These are phyloP conservation scores for Leccinum discolor DNA, from an alignment of 1,284 basidiomycete species.

Conservation along the genomic window DNA sequence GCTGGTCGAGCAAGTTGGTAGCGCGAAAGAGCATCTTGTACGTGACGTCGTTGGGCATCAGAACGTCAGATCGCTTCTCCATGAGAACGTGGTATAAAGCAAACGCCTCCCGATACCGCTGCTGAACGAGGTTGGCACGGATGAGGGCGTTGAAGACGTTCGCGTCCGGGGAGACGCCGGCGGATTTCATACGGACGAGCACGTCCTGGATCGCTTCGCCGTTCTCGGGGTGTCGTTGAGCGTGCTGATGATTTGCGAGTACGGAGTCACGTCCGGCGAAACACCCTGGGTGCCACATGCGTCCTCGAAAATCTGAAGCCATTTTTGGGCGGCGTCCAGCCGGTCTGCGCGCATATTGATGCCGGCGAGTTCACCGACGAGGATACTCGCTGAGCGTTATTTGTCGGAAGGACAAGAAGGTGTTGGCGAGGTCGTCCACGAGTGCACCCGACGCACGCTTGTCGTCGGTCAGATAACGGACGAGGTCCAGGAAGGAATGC, in stretches of 20 bases:
- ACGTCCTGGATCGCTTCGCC: slow-evolving; percentile 35
- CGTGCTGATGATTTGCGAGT: slow-evolving; percentile 40
- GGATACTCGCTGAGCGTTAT: slow-evolving; percentile 34
- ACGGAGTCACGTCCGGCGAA: slow-evolving; percentile 27
- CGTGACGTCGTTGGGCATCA: slow-evolving; percentile 44
- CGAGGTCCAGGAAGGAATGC: slow-evolving; percentile 42
- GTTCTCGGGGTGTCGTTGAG: slow-evolving; percentile 29
- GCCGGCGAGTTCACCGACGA: slow-evolving; percentile 39
- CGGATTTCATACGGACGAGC: slow-evolving; percentile 40
- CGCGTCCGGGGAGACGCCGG: slow-evolving; percentile 38
- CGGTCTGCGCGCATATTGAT: slow-evolving; percentile 36
- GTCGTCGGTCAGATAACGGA: slow-evolving; percentile 32
- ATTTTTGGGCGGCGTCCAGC: slow-evolving; percentile 34
- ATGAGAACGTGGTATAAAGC: slow-evolving; percentile 42
- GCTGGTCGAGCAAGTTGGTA: slow-evolving; percentile 26
- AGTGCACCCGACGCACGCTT: slow-evolving; percentile 30
- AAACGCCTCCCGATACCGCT: slow-evolving; percentile 39
- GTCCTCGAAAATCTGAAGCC: slow-evolving; percentile 32
- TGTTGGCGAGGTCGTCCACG: slow-evolving; percentile 36
- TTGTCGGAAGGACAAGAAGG: slow-evolving; percentile 36
- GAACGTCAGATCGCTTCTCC: slow-evolving; percentile 23
- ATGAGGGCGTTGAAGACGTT: slow-evolving; percentile 51
- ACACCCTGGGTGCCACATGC: slow-evolving; percentile 20
- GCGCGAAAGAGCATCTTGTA: slow-evolving; percentile 48
- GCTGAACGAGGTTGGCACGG: slow-evolving; percentile 34